Conservation (phyloP, 2,329 filamentous ascomycete species). For the Penicillium vulpinum region DNA sequence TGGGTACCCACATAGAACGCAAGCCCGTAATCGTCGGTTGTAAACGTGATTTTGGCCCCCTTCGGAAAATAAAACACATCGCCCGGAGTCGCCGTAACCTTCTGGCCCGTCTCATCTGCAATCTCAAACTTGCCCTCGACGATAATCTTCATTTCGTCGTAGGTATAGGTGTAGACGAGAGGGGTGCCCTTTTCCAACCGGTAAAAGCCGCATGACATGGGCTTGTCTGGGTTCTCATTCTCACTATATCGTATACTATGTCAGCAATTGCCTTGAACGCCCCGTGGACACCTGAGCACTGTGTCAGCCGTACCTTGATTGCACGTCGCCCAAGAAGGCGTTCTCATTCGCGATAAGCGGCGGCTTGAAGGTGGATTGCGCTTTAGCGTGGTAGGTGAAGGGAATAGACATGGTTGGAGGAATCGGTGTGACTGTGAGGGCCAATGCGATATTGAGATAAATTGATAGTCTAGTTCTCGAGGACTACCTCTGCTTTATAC, state of each 20-base stretch:
- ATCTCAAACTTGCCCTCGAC: constrained; percentile 68
- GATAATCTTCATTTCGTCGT: constrained; percentile 74
- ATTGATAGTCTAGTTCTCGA: background rate
- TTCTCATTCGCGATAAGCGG: constrained; percentile 68
- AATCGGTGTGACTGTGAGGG: background rate
- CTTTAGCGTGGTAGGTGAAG: constrained; percentile 58
- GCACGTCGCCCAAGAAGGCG: constrained; percentile 65
- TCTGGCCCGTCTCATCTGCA: constrained; percentile 61
- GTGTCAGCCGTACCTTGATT: constrained; percentile 47
- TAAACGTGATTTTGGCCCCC: constrained; percentile 66
- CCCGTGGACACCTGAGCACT: background rate
- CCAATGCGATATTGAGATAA: background rate
- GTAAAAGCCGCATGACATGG: constrained; percentile 66
- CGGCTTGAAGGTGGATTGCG: constrained; percentile 61
- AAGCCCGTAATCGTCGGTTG: constrained; percentile 60
- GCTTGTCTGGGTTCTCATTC: constrained; percentile 57
- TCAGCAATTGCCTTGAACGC: background rate
- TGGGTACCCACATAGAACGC: constrained; percentile 56
- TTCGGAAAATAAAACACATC: constrained; percentile 71
- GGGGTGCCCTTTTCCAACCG: constrained; percentile 67
- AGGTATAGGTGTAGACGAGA: constrained; percentile 67
- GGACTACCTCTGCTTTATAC: constrained; percentile 4
- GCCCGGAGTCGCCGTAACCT: constrained; percentile 59
- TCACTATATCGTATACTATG: constrained; percentile 48
- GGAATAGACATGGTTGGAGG: constrained; percentile 36